These are phyloP conservation scores for Cunninghamia lanceolata DNA, from an alignment of 75 land plant species.

Conservation along the genomic window DNA sequence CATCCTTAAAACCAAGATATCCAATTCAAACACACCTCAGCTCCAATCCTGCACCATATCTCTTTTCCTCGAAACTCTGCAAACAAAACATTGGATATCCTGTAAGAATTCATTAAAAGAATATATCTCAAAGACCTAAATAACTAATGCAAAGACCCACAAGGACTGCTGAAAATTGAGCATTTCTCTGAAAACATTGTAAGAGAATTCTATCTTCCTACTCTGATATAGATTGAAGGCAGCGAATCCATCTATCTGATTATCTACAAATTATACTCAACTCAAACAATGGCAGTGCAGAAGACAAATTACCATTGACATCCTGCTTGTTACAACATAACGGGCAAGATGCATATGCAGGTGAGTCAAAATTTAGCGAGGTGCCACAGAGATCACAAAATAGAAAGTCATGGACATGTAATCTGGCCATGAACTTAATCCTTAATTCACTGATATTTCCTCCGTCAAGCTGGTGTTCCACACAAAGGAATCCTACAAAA, in stretches of 20 bases:
- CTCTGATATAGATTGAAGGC: neutral
- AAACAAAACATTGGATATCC: neutral
- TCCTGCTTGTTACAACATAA: neutral
- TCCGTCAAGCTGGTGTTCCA: neutral
- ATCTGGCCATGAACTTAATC: constrained; percentile 1
- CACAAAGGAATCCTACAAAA: neutral
- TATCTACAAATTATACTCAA: neutral
- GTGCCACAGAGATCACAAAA: neutral
- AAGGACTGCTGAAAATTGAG: neutral
- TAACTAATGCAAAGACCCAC: neutral
- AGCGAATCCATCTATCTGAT: neutral
- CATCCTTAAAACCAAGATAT: neutral
- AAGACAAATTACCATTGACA: neutral
- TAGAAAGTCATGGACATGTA: neutral
- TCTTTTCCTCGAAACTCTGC: constrained; percentile 6
- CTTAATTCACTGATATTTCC: neutral
- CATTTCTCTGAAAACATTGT: neutral
- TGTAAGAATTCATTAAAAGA: neutral
- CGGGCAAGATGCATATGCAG: neutral
- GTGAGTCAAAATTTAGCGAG: neutral
- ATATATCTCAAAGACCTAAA: neutral
- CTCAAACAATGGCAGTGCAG: neutral
- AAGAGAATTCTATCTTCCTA: neutral
- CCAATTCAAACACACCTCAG: neutral
- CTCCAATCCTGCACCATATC: constrained; percentile 4